A percentile compares a stretch with the other conserved stretches of the same genome.
Conservation (phyloP, 768 basidiomycete species). For the Mycena rosella region DNA sequence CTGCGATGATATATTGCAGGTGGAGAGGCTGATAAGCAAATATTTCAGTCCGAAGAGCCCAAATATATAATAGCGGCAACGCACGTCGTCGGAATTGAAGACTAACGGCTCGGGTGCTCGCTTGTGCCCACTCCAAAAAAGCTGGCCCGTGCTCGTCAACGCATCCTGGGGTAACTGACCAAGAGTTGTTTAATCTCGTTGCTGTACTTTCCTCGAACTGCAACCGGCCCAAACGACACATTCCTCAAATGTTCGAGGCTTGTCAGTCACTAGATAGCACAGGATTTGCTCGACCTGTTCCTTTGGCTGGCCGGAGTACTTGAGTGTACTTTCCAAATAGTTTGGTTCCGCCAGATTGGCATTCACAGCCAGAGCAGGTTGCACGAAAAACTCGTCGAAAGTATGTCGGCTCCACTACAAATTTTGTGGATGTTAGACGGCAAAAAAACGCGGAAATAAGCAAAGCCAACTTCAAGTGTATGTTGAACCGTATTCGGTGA, state of each 20-base stretch:
- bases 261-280: conserved; percentile 90
- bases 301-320: conserved; percentile 91
- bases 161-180: conserved; percentile 96
- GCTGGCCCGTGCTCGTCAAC: conserved; percentile 91
- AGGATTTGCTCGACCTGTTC: conserved; percentile 91
- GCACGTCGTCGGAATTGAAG: conserved; percentile 90
- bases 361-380: conserved; percentile 94
- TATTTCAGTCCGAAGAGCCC: conserved; percentile 18
- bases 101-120: conserved; percentile 92
- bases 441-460: too few relatives aligned
- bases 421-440: neutral
- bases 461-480: conserved; percentile 94
- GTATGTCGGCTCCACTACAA: conserved; percentile 91
- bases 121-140: conserved; percentile 99
- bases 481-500: conserved; percentile 99
- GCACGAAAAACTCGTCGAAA: conserved; percentile 94
- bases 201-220: conserved; percentile 96
- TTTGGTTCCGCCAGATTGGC: conserved; percentile 97
- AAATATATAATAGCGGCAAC: conserved; percentile 44
- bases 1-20: conserved; percentile 90
- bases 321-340: conserved; percentile 91
- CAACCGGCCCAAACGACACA: conserved; percentile 97
- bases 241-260: conserved; percentile 96
- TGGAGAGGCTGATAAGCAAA: conserved; percentile 77
- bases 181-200: conserved; percentile 94